These are phyloP conservation scores for Pichia cephalocereana DNA, from an alignment of 805 yeast genomes.

Conservation along the genomic window DNA sequence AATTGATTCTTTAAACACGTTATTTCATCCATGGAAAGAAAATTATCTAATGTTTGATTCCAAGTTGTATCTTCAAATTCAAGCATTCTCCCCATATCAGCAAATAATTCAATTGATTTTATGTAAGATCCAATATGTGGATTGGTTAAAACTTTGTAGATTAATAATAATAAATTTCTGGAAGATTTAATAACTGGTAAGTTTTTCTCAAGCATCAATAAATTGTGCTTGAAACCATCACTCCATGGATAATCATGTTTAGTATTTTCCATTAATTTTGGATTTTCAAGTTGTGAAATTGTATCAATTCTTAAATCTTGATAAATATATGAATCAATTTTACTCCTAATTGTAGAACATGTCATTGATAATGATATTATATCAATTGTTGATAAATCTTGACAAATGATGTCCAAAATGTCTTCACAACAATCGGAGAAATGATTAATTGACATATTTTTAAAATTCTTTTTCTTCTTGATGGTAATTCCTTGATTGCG, in stretches of 20 bases:
- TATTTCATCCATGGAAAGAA: constrained; percentile 10
- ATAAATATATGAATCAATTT: constrained; percentile 4
- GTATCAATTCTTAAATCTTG: constrained; percentile 7
- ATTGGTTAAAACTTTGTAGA: constrained; percentile 13
- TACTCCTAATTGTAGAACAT: constrained; percentile 1
- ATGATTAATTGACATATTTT: background rate
- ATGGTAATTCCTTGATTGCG: background rate
- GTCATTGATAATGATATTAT: constrained; percentile 4
- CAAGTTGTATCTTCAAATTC: constrained; percentile 8
- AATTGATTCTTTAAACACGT: constrained; percentile 2
- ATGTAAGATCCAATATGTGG: constrained; percentile 9
- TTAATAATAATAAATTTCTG: constrained; percentile 11
- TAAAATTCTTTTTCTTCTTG: background rate
- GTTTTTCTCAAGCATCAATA: constrained; percentile 8
- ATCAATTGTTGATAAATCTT: constrained; percentile 4
- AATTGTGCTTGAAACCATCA: constrained; percentile 8
- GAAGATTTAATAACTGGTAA: constrained; percentile 4
- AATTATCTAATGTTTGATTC: constrained; percentile 7
- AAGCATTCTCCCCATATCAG: constrained; percentile 4
- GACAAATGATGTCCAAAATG: constrained; percentile 3
- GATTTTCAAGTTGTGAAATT: constrained; percentile 2
- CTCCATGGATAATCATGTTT: background rate
- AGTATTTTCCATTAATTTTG: no score
- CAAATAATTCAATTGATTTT: constrained; percentile 12
- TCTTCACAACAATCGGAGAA: background rate